A percentile compares a stretch with the other conserved stretches of the same genome.
phyloP scores from a whole-genome alignment of 2,329 filamentous ascomycete species.

The Didymella segeticola region DNA sequence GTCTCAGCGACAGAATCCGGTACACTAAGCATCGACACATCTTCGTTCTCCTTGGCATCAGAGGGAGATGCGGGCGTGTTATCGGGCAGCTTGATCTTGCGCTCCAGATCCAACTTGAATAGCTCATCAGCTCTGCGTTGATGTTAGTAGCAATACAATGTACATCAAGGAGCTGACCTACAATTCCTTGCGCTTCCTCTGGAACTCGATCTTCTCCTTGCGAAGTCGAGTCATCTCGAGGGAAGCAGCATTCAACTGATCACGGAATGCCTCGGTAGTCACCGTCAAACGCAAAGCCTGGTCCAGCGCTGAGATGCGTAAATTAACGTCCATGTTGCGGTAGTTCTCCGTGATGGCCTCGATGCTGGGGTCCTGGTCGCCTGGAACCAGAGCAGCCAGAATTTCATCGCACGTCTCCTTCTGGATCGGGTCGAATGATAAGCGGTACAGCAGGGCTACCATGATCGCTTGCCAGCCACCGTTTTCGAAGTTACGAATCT shows the following conservation, averaged over 20 bases:
- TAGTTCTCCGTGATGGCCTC: slow-evolving; percentile 79
- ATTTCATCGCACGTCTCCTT: slow-evolving; percentile 79
- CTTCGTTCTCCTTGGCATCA: slow-evolving; percentile 59
- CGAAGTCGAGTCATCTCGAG: slow-evolving; percentile 93
- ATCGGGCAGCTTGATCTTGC: slow-evolving; percentile 75
- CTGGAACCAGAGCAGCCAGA: slow-evolving; percentile 79
- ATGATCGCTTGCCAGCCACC: slow-evolving; percentile 93
- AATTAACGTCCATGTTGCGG: slow-evolving; percentile 78
- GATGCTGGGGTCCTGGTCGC: slow-evolving; percentile 74
- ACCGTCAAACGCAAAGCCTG: slow-evolving; percentile 85
- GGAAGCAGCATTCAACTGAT: slow-evolving; percentile 89
- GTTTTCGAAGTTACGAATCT: slow-evolving; percentile 81
- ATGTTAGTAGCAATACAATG: slow-evolving; percentile 12
- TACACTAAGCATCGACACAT: slow-evolving; percentile 61
- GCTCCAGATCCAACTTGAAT: slow-evolving; percentile 72
- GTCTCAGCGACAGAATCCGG: slow-evolving; percentile 70
- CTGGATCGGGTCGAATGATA: slow-evolving; percentile 76
- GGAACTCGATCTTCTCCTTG: slow-evolving; percentile 94
- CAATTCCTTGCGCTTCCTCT: slow-evolving; percentile 74
- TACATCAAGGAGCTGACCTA: slow-evolving; percentile 49
- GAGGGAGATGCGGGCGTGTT: slow-evolving; percentile 69
- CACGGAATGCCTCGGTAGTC: slow-evolving; percentile 83
- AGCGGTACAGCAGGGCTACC: slow-evolving; percentile 82
- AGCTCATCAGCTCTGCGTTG: slow-evolving; percentile 71
- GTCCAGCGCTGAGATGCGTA: slow-evolving; percentile 79